A percentile compares a stretch with the other conserved stretches of the same genome.
Conservation (phyloP, 345 rosid genomes). For the Euclidium syriacum region DNA sequence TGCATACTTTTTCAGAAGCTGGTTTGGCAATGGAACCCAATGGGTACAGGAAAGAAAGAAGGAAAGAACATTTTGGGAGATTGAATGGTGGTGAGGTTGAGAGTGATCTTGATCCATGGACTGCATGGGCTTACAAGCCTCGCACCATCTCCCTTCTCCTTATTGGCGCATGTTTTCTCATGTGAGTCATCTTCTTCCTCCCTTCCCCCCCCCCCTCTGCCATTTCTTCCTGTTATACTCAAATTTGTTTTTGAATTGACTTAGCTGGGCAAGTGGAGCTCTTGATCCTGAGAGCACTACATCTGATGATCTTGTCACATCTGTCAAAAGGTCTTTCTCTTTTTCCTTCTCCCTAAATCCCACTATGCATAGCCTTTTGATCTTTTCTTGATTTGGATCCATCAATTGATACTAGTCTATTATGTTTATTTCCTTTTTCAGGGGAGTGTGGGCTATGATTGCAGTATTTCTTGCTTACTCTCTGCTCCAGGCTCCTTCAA, state of each 20-base stretch:
- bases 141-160: slow-evolving; percentile 83
- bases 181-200: slow-evolving; percentile 48
- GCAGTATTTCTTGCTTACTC: slow-evolving; percentile 97
- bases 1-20: neutral
- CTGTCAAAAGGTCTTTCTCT: slow-evolving; percentile 80
- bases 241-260: neutral
- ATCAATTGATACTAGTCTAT: slow-evolving; percentile 14
- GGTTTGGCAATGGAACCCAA: slow-evolving; percentile 49
- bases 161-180: slow-evolving; percentile 88
- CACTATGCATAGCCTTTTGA: neutral
- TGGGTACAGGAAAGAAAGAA: slow-evolving; percentile 50
- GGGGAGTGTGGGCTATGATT: slow-evolving; percentile 98
- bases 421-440: slow-evolving; percentile 34
- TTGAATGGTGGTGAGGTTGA: slow-evolving; percentile 49
- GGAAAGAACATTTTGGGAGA: slow-evolving; percentile 43
- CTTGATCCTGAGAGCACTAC: slow-evolving; percentile 69
- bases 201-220: neutral
- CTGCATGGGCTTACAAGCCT: slow-evolving; percentile 99
- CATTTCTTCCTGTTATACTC: neutral
- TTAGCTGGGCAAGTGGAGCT: slow-evolving; percentile 97
- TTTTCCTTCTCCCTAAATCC: neutral
- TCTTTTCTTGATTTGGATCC: neutral
- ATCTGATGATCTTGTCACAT: slow-evolving; percentile 70
- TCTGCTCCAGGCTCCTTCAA: slow-evolving; percentile 97
- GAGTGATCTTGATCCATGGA: slow-evolving; percentile 94